Base-by-base conservation (phyloP, 768 basidiomycete genomes). In the Podaxis mareebaensis region DNA sequence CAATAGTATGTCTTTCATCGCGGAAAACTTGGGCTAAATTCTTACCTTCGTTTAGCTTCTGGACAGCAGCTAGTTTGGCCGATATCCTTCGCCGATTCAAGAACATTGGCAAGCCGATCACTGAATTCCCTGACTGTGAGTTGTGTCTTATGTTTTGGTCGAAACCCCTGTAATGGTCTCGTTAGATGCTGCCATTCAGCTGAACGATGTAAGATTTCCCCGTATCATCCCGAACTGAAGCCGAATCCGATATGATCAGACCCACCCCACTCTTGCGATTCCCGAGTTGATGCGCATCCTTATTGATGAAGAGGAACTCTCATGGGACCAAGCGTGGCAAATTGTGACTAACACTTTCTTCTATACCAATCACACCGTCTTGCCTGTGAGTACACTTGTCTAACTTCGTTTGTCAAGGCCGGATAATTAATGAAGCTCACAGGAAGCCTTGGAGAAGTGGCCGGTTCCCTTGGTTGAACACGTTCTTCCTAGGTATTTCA, bases 51-150 rank as follows among this genome's bases (percentile, higher is more conserved):
- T 24, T 3, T 53, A 82, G 82, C 77, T 93, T 97, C 79, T 91
- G 94, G 94, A 94, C 93, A 46, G 88, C 92, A 53, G 91, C 95
- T 30, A 90, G 89, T 73, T 81, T 95, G 53, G 84, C 86, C 53
- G 96, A 99, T 71, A 97, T 99, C 72, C 71, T 96, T 53, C 86
- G 96, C 60, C 88, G 96, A 55, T 99, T 95, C 85, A 95, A 91
- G 82, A 91, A 96, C 76, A 79, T 92, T 20, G 89, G 85, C 55
- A 90, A 92, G 73, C 87, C 89, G 2, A 88, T 96, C 67, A 77
- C 79, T 10, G 87, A 92, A 67, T 87, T 99, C 72, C 84, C 95
- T 1, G 93, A 97, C 63, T 91, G 89, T 92, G 68, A 60, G 86
- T 75, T 20, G 56, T 22, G 24, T 17, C 30, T n/a, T 54, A 57